A percentile compares a stretch with the other conserved stretches of the same genome.
Conservation (phyloP, 805 yeast genomes). For the Gaillardinia entomophila region DNA sequence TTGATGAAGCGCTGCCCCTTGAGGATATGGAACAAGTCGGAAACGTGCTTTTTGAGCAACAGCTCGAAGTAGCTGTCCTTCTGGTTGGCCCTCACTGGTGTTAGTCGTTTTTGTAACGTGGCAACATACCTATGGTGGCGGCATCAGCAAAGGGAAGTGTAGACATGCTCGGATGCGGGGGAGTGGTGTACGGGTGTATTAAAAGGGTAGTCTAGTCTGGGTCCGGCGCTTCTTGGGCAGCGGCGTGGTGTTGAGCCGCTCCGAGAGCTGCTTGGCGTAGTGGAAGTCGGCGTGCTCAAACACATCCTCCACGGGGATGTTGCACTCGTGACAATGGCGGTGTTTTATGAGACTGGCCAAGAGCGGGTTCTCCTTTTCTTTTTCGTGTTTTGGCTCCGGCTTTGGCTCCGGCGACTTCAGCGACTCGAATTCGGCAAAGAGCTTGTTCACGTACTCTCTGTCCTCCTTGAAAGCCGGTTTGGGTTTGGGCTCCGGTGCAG, state of each 20-base stretch:
- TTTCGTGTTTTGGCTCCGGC: neutral
- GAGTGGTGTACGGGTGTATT: neutral
- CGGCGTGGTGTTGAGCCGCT: constrained; percentile 23
- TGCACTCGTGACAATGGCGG: constrained; percentile 23
- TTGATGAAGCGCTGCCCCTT: constrained; percentile 64
- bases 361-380: constrained; percentile 1
- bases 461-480: constrained; percentile 11
- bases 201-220: neutral
- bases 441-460: constrained; percentile 20
- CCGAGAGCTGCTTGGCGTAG: constrained; percentile 44
- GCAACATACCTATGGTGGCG: constrained; percentile 69
- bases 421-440: constrained; percentile 13
- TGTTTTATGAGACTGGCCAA: constrained; percentile 12
- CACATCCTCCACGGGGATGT: constrained; percentile 19
- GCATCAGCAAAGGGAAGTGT: constrained; percentile 71
- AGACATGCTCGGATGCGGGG: neutral
- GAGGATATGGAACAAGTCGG: constrained; percentile 48
- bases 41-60: constrained; percentile 47
- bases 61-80: constrained; percentile 75
- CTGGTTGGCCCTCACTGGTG: constrained; percentile 76
- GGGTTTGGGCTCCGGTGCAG: constrained; percentile 1
- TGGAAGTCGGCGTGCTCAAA: constrained; percentile 54
- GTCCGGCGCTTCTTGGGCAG: neutral
- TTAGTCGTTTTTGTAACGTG: constrained; percentile 12
- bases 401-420: neutral